Conservation (phyloP, 495 filamentous ascomycete genomes). For the Aspergillus baeticus region DNA sequence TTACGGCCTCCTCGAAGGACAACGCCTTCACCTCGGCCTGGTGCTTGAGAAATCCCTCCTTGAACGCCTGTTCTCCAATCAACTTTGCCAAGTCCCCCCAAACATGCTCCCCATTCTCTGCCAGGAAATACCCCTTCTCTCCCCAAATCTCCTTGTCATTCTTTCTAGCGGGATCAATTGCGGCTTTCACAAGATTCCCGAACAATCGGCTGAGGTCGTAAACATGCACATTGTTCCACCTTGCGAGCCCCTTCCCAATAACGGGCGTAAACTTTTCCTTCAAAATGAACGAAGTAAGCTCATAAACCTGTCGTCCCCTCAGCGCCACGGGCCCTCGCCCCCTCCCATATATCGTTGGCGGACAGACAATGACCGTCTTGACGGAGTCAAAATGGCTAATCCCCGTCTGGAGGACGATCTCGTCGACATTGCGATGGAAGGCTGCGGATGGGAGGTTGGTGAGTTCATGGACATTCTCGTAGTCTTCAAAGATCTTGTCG, state of each 20-base stretch:
- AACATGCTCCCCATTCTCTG: constrained; percentile 63
- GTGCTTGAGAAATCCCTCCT: constrained; percentile 55
- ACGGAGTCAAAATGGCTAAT: constrained; percentile 32
- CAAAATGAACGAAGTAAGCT: constrained; percentile 50
- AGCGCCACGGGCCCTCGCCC: constrained; percentile 64
- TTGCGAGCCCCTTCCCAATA: constrained; percentile 52
- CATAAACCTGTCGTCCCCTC: constrained; percentile 56
- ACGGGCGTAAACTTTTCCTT: constrained; percentile 53
- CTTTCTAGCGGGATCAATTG: constrained; percentile 23
- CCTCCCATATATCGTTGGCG: constrained; percentile 65
- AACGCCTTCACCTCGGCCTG: constrained; percentile 42
- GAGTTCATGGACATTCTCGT: constrained; percentile 45
- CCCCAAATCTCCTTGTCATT: constrained; percentile 64
- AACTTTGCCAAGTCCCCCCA: constrained; percentile 62
- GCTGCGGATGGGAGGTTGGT: constrained; percentile 47
- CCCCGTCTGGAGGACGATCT: constrained; percentile 45
- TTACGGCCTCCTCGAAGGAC: constrained; percentile 26
- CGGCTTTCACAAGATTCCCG: constrained; percentile 53
- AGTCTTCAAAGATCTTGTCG: constrained; percentile 50
- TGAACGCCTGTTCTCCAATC: constrained; percentile 56
- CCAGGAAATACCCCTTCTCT: constrained; percentile 66
- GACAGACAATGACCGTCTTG: constrained; percentile 65
- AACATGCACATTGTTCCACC: constrained; percentile 70
- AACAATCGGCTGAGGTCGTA: constrained; percentile 61
- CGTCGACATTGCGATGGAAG: constrained; percentile 53